Evolutionary conservation across 2,329 filamentous ascomycete species (phyloP).

Genomic region (Verticillium nubilum): DNA sequence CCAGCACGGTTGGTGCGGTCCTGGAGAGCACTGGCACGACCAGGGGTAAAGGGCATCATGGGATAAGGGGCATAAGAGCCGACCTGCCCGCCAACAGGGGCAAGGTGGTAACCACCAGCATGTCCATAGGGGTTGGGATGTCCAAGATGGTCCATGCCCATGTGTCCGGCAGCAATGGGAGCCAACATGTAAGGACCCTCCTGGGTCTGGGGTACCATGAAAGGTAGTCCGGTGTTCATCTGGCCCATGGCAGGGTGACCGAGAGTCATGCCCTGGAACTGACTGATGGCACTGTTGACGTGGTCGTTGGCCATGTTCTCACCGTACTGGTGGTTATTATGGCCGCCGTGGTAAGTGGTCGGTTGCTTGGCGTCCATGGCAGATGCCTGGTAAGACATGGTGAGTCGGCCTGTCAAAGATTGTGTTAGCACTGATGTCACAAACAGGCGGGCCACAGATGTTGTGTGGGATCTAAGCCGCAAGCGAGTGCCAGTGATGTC

Average conservation of each 20-base stretch:
- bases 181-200: conserved; percentile 33
- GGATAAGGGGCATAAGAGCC: conserved; percentile 26
- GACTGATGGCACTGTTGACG: conserved; percentile 7
- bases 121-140: conserved; percentile 25
- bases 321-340: conserved; percentile 7
- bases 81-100: conserved; percentile 23
- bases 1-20: conserved; percentile 36
- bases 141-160: conserved; percentile 24
- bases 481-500: no score
- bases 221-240: conserved; percentile 27
- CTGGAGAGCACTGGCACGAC: conserved; percentile 36
- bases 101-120: conserved; percentile 27
- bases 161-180: conserved; percentile 27
- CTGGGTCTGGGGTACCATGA: conserved; percentile 24
- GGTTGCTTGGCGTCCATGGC: conserved; percentile 29
- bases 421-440: background rate
- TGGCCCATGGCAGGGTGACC: conserved; percentile 18
- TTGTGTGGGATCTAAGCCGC: no score
- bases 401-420: background rate
- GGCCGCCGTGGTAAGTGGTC: conserved; percentile 14
- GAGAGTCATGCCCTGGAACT: conserved; percentile 25
- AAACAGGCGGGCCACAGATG: background rate
- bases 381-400: conserved; percentile 29
- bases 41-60: conserved; percentile 47
- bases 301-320: conserved; percentile 6